Evolutionary conservation across 2,329 filamentous ascomycete genomes (phyloP).

Genomic region (Chrysoporthe puriensis): DNA sequence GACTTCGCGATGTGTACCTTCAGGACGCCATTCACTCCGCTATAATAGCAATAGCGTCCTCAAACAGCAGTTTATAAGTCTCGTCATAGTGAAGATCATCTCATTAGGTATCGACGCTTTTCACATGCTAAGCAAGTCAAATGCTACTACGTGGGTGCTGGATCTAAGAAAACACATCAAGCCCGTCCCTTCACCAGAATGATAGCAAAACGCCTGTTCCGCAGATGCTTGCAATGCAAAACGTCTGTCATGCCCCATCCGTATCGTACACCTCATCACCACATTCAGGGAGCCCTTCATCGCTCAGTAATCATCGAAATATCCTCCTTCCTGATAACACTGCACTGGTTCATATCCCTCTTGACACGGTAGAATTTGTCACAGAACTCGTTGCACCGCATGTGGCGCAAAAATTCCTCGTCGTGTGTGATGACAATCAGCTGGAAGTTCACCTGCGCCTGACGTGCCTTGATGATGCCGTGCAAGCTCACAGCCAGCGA

Average conservation of each 20-base stretch:
- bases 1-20: too few relatives aligned
- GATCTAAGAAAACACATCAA: background rate
- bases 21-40: too few relatives aligned
- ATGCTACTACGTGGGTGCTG: background rate
- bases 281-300: background rate
- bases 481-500: conserved; percentile 84
- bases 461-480: conserved; percentile 81
- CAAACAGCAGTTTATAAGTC: too few relatives aligned
- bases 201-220: conserved; percentile 6
- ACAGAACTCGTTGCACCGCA: conserved; percentile 92
- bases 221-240: background rate
- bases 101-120: background rate
- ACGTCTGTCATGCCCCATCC: background rate
- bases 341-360: conserved; percentile 83
- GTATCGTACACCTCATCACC: background rate
- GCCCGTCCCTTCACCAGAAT: background rate
- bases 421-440: conserved; percentile 99
- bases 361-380: conserved; percentile 90
- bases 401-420: conserved; percentile 90
- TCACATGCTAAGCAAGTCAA: background rate
- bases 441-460: conserved; percentile 92
- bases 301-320: conserved; percentile 53
- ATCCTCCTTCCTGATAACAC: conserved; percentile 74
- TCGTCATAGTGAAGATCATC: background rate
- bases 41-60: too few relatives aligned